These are phyloP conservation scores for Gossypium mustelinum DNA, from an alignment of 345 rosid species.

Conservation along the genomic window DNA sequence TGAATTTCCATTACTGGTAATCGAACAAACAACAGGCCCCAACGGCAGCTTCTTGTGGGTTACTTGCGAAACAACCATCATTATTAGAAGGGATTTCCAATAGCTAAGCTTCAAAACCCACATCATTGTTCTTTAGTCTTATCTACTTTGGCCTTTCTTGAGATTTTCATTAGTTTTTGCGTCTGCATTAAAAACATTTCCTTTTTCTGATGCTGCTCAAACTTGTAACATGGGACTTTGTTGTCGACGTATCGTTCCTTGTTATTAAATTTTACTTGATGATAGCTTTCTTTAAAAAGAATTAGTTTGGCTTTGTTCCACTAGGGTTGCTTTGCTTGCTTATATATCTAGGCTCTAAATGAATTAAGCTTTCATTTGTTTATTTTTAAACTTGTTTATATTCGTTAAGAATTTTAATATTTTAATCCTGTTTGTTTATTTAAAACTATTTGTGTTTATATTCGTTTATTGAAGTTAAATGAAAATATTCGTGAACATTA, in stretches of 20 bases:
- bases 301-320: background rate
- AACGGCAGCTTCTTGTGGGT: slow-evolving; percentile 4
- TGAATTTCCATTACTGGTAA: background rate
- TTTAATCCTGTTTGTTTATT: too few species aligned
- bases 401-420: too few species aligned
- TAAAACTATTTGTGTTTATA: too few species aligned
- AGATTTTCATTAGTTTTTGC: background rate
- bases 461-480: too few species aligned
- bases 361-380: too few species aligned
- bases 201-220: background rate
- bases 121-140: background rate
- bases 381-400: too few species aligned
- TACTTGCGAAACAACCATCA: slow-evolving; percentile 13
- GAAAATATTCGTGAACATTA: too few species aligned
- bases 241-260: background rate
- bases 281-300: too few species aligned
- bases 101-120: background rate
- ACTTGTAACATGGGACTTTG: background rate
- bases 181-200: background rate
- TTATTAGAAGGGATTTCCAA: background rate
- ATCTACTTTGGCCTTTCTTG: slow-evolving; percentile 5
- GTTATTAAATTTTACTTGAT: too few species aligned
- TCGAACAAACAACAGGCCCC: background rate
- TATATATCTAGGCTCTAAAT: too few species aligned
- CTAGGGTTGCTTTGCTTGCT: background rate